Percentiles rank a stretch among this genome's conserved stretches.
Evolutionary conservation across 148 eudicot species (phyloP).

Genomic region (Rhododendron kiyosumense): DNA sequence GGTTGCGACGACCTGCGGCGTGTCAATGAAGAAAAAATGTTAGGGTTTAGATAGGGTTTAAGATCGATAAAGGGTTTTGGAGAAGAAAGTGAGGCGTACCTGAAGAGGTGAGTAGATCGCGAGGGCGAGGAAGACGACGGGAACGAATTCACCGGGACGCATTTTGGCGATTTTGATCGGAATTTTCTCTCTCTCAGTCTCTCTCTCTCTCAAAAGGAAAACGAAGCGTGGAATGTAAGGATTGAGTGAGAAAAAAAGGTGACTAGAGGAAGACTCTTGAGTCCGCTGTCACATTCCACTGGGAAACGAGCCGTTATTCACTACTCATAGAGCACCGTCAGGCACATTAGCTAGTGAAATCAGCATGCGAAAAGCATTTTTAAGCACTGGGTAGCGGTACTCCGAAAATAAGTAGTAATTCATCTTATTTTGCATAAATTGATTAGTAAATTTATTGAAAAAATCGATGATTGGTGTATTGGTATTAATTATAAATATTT

Average conservation of each 20-base stretch:
- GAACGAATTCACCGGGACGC: background rate
- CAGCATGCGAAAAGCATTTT: too few relatives aligned
- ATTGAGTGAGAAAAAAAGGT: background rate
- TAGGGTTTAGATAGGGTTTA: slow-evolving; percentile 6
- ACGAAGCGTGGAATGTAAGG: background rate
- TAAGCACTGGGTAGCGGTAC: too few relatives aligned
- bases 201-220: background rate
- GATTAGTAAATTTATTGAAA: too few relatives aligned
- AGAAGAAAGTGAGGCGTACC: slow-evolving; percentile 11
- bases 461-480: too few relatives aligned
- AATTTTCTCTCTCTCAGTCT: background rate
- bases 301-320: too few relatives aligned
- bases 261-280: background rate
- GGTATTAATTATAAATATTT: too few relatives aligned
- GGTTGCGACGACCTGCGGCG: slow-evolving; percentile 5
- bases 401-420: too few relatives aligned
- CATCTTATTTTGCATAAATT: too few relatives aligned
- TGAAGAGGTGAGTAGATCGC: slow-evolving; percentile 6
- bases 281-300: too few relatives aligned
- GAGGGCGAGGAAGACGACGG: slow-evolving; percentile 12
- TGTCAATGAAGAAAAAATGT: background rate
- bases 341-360: too few relatives aligned
- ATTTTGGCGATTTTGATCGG: slow-evolving; percentile 4
- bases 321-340: too few relatives aligned
- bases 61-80: background rate